Evolutionary conservation across 1,139 yeast genomes (phyloP).

Genomic region (Scheffersomyces parashehatae): DNA sequence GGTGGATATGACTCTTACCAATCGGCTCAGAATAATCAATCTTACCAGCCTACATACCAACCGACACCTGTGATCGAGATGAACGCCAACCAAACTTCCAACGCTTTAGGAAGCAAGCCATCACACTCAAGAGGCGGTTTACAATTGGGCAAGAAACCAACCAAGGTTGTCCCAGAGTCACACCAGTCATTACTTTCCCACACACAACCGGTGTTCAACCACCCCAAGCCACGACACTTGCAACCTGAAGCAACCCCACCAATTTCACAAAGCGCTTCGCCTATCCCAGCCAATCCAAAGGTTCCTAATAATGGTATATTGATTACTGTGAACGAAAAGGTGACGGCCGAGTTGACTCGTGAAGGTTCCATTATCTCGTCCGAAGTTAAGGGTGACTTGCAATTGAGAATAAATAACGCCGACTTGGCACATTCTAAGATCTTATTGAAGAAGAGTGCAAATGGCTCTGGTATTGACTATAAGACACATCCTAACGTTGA

Average conservation of each 20-base stretch:
- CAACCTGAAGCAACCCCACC: conserved; percentile 14
- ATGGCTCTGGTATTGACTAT: conserved; percentile 60
- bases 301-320: conserved; percentile 74
- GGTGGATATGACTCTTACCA: conserved; percentile 25
- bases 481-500: conserved; percentile 97
- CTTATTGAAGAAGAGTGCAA: conserved; percentile 51
- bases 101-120: conserved; percentile 17
- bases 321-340: conserved; percentile 73
- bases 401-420: conserved; percentile 78
- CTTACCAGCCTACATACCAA: conserved; percentile 39
- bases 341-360: conserved; percentile 75
- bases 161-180: conserved; percentile 30
- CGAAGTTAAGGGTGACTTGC: conserved; percentile 89
- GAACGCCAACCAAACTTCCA: conserved; percentile 9
- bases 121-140: conserved; percentile 64
- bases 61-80: conserved; percentile 30
- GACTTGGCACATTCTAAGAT: conserved; percentile 67
- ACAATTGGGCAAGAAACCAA: conserved; percentile 72
- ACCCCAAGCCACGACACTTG: conserved; percentile 14
- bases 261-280: conserved; percentile 23
- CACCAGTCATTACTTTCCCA: conserved; percentile 46
- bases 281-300: conserved; percentile 30
- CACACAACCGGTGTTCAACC: conserved; percentile 24
- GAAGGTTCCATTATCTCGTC: conserved; percentile 77
- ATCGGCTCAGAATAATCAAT: conserved; percentile 18